Evolutionary conservation across 805 yeast genomes (phyloP).

Genomic region (Metschnikowia vanudenii): DNA sequence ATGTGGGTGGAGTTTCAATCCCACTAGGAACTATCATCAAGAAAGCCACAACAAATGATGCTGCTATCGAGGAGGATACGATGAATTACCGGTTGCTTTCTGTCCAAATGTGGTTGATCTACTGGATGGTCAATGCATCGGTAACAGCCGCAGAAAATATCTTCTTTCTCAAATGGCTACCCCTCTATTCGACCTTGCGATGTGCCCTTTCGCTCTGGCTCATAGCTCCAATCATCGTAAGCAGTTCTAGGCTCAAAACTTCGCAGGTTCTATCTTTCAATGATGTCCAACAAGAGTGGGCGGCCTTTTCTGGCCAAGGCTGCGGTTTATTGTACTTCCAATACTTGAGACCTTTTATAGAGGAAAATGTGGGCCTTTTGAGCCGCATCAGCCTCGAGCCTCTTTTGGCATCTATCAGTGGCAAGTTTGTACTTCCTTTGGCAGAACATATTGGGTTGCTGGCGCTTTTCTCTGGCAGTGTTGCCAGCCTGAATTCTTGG

Average conservation of each 20-base stretch:
- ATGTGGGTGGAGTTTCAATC: constrained; percentile 38
- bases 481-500: not conserved
- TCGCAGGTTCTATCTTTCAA: constrained; percentile 13
- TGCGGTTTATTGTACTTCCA: constrained; percentile 32
- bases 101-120: constrained; percentile 42
- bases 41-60: constrained; percentile 24
- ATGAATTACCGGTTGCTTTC: constrained; percentile 26
- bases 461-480: constrained; percentile 3
- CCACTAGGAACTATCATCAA: constrained; percentile 38
- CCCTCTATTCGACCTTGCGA: constrained; percentile 44
- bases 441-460: constrained; percentile 3
- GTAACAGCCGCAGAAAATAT: constrained; percentile 40
- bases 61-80: constrained; percentile 16
- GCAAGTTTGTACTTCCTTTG: constrained; percentile 9
- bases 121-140: constrained; percentile 66
- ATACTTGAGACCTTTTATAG: constrained; percentile 30
- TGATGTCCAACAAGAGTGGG: constrained; percentile 27
- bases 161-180: constrained; percentile 39
- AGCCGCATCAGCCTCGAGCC: constrained; percentile 10
- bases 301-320: constrained; percentile 28
- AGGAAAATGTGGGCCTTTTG: constrained; percentile 21
- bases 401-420: constrained; percentile 9
- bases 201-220: constrained; percentile 50
- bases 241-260: constrained; percentile 27
- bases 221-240: constrained; percentile 50